These are phyloP conservation scores for Citrus medica DNA, from an alignment of 345 rosid species.

Conservation along the genomic window DNA sequence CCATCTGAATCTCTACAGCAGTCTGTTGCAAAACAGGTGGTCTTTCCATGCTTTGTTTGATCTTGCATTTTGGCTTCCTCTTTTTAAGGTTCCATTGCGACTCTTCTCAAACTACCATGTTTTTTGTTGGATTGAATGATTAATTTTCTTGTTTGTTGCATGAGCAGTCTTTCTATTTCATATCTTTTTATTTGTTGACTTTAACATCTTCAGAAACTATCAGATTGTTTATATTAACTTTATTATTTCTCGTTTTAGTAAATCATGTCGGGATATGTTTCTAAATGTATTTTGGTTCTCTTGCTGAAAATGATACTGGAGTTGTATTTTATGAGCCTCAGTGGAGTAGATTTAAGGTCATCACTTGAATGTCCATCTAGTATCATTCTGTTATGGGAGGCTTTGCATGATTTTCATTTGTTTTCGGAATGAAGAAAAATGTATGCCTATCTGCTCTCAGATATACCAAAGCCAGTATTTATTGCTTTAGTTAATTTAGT, in stretches of 20 bases:
- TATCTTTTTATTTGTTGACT: not conserved
- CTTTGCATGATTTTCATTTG: not conserved
- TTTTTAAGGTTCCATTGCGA: not conserved
- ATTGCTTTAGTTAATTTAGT: not conserved
- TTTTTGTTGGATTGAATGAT: not conserved
- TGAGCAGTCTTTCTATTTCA: not conserved
- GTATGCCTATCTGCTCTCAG: not conserved
- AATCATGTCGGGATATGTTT: not conserved
- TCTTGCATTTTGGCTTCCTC: not conserved
- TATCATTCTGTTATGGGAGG: not conserved
- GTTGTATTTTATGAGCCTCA: not conserved
- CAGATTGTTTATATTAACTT: too few relatives aligned
- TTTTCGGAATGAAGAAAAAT: not conserved
- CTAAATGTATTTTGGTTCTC: not conserved
- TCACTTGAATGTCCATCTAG: not conserved
- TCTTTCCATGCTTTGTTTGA: not conserved
- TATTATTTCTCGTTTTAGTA: not conserved
- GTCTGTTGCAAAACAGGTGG: slow-evolving; percentile 71
- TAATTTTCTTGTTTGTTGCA: not conserved
- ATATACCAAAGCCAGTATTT: not conserved
- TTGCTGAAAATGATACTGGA: not conserved
- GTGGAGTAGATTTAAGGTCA: not conserved
- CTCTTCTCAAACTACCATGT: not conserved
- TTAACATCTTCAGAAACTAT: not conserved
- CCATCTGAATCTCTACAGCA: slow-evolving; percentile 44